Percentiles rank a stretch among this genome's conserved stretches.
Conservation (phyloP, 495 filamentous ascomycete species). For the Hypoxylon intermedium region DNA sequence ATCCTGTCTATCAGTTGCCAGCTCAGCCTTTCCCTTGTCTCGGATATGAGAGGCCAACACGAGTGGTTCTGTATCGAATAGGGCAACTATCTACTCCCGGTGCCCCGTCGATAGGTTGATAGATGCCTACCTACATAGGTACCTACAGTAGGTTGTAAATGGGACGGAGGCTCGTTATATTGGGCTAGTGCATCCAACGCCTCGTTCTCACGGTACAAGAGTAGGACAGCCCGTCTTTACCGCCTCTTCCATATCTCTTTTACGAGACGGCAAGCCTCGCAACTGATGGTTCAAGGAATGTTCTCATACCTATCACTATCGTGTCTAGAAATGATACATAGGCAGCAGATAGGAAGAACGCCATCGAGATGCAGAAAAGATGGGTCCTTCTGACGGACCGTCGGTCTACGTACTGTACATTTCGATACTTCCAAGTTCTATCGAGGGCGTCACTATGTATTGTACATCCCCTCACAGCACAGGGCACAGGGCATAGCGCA, state of each 20-base stretch:
- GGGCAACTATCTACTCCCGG: background rate
- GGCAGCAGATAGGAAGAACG: no score
- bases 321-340: slow-evolving; percentile 22
- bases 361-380: slow-evolving; percentile 14
- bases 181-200: slow-evolving; percentile 11
- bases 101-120: slow-evolving; percentile 19
- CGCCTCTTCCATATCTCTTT: slow-evolving; percentile 14
- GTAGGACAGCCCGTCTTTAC: slow-evolving; percentile 18
- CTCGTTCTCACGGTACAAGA: slow-evolving; percentile 1
- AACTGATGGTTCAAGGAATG: slow-evolving; percentile 29
- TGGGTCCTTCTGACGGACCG: background rate
- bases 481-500: slow-evolving; percentile 27
- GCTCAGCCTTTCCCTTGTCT: slow-evolving; percentile 10
- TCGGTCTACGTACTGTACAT: background rate
- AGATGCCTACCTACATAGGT: no score
- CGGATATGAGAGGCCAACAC: slow-evolving; percentile 6
- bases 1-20: slow-evolving; percentile 29
- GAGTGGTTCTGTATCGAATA: slow-evolving; percentile 10
- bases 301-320: slow-evolving; percentile 36
- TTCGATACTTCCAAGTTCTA: background rate
- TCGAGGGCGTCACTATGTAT: background rate
- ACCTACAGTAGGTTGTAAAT: no score
- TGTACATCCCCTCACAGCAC: no score
- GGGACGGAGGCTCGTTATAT: slow-evolving; percentile 6
- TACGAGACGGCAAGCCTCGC: slow-evolving; percentile 26